Evolutionary conservation across 2,329 filamentous ascomycete species (phyloP).

Genomic region (Xenoacremonium recifei): DNA sequence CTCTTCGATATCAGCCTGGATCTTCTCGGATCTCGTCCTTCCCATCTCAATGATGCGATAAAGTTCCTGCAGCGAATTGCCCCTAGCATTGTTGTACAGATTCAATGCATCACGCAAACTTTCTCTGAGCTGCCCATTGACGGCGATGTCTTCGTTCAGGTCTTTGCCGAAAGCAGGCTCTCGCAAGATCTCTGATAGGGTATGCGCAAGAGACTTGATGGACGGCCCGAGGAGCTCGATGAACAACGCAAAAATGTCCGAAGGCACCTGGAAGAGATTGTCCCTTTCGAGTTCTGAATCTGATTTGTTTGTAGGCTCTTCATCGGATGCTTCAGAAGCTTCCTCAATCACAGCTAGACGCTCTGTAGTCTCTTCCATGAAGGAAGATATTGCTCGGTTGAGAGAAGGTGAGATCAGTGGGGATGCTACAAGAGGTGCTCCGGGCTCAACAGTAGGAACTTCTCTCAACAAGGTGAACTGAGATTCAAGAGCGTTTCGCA

Average conservation of each 20-base stretch:
- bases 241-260: constrained; percentile 89
- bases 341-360: constrained; percentile 63
- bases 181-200: constrained; percentile 81
- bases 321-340: constrained; percentile 55
- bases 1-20: constrained; percentile 93
- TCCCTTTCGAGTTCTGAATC: constrained; percentile 27
- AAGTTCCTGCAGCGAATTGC: constrained; percentile 72
- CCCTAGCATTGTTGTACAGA: constrained; percentile 74
- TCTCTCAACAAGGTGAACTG: constrained; percentile 84
- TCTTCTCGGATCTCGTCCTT: constrained; percentile 65
- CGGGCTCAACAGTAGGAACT: constrained; percentile 28
- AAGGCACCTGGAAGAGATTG: constrained; percentile 56
- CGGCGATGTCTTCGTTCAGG: constrained; percentile 65
- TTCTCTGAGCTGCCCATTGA: constrained; percentile 76
- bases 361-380: constrained; percentile 42
- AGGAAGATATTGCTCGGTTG: constrained; percentile 27
- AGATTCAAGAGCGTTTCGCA: constrained; percentile 84
- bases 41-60: constrained; percentile 78
- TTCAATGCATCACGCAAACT: constrained; percentile 79
- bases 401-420: constrained; percentile 23
- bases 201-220: constrained; percentile 94
- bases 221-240: constrained; percentile 86
- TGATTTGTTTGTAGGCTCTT: constrained; percentile 34
- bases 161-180: constrained; percentile 78
- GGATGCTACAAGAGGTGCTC: constrained; percentile 14